phyloP scores from a whole-genome alignment of 768 basidiomycete genomes.

The Boletus vermiculosoides region DNA sequence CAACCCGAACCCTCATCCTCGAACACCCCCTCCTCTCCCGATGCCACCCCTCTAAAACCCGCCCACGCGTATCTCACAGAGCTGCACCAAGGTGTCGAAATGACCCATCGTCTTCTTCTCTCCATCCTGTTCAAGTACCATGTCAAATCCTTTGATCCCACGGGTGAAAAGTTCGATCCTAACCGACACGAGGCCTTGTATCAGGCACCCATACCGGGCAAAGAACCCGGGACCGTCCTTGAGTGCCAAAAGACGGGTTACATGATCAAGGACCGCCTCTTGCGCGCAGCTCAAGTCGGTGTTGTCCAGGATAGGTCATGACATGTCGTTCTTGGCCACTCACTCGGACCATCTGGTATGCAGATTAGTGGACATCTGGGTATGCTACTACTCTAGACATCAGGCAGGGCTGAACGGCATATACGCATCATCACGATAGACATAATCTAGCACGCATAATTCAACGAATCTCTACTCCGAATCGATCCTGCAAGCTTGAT shows the following conservation, averaged over 20 bases:
- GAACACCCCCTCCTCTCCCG: conserved; percentile 28
- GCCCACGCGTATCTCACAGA: conserved; percentile 61
- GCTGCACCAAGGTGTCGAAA: conserved; percentile 82
- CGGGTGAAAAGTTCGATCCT: conserved; percentile 91
- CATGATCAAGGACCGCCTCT: conserved; percentile 89
- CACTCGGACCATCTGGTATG: not conserved
- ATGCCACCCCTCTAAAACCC: conserved; percentile 45
- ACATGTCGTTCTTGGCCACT: conserved; percentile 11
- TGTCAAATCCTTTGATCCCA: conserved; percentile 88
- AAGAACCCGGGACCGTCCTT: conserved; percentile 85
- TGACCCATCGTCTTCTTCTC: conserved; percentile 87
- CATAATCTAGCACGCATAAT: conserved; percentile 42
- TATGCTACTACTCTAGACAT: conserved; percentile 30
- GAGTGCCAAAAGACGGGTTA: conserved; percentile 91
- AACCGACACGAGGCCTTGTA: conserved; percentile 95
- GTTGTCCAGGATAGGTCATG: conserved; percentile 71
- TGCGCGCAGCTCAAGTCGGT: conserved; percentile 96
- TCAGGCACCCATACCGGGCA: conserved; percentile 87
- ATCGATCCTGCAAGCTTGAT: conserved; percentile 52
- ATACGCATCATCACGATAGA: conserved; percentile 34
- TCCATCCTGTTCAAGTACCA: conserved; percentile 91
- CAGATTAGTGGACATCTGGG: conserved; percentile 14
- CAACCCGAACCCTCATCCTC: conserved; percentile 25
- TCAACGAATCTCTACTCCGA: conserved; percentile 87
- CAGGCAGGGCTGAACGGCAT: conserved; percentile 20